Evolutionary conservation across 306 rosid species (phyloP).

Genomic region (Vigna nakashimae): DNA sequence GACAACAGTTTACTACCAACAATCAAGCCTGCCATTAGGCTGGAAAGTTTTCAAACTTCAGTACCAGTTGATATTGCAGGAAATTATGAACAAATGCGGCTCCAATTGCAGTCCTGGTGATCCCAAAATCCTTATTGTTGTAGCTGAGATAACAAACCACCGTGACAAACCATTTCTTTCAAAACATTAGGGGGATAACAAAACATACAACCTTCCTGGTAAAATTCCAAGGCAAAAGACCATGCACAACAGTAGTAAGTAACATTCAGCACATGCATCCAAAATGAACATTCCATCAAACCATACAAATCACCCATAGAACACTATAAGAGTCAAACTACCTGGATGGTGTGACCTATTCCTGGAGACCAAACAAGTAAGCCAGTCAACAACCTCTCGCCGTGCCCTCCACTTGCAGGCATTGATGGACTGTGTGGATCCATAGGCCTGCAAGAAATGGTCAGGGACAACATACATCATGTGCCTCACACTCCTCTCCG

Average conservation of each 20-base stretch:
- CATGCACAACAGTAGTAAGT: neutral
- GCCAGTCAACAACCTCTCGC: slow-evolving; percentile 88
- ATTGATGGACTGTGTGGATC: slow-evolving; percentile 49
- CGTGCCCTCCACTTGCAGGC: slow-evolving; percentile 76
- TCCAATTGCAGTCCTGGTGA: neutral
- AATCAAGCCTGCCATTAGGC: neutral
- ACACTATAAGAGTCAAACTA: slow-evolving; percentile 29
- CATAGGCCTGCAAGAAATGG: slow-evolving; percentile 59
- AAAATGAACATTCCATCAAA: neutral
- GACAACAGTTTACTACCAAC: neutral
- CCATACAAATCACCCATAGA: neutral
- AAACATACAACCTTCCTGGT: slow-evolving; percentile 1
- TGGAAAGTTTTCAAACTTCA: neutral
- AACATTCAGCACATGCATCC: slow-evolving; percentile 18
- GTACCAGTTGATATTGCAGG: neutral
- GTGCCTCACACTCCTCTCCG: slow-evolving; percentile 91
- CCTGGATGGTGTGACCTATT: slow-evolving; percentile 25
- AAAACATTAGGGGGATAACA: neutral
- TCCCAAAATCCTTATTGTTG: neutral
- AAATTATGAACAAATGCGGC: neutral
- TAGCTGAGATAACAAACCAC: neutral
- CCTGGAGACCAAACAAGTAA: slow-evolving; percentile 63
- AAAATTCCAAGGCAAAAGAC: neutral
- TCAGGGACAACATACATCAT: slow-evolving; percentile 80
- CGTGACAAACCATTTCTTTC: neutral